phyloP scores from a whole-genome alignment of 2,329 filamentous ascomycete genomes.

The Setomelanomma holmii region DNA sequence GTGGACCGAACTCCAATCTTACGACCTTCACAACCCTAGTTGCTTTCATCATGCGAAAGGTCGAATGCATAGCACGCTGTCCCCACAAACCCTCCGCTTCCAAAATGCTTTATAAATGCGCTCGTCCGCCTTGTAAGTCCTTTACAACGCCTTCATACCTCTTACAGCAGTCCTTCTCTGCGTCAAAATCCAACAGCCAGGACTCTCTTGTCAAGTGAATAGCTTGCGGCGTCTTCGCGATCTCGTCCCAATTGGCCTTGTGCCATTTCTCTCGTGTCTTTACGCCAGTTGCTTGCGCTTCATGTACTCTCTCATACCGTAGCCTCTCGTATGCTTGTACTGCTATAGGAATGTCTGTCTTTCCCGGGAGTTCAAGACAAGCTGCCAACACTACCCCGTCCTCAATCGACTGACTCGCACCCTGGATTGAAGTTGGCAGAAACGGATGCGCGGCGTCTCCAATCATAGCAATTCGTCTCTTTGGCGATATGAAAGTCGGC shows the following conservation, averaged over 20 bases:
- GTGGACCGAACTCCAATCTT: no score
- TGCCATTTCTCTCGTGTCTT: conserved; percentile 41
- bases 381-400: conserved; percentile 48
- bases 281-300: conserved; percentile 37
- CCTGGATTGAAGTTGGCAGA: conserved; percentile 61
- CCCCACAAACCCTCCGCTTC: no score
- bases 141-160: conserved; percentile 31
- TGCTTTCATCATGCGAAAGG: no score
- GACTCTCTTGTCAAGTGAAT: conserved; percentile 39
- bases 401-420: conserved; percentile 62
- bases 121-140: conserved; percentile 13
- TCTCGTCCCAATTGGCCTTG: conserved; percentile 39
- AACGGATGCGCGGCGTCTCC: conserved; percentile 64
- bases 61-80: no score
- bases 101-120: conserved; percentile 21
- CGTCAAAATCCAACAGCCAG: conserved; percentile 42
- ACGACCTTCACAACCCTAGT: no score
- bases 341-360: conserved; percentile 30
- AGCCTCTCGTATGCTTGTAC: conserved; percentile 43
- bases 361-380: conserved; percentile 35
- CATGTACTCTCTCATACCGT: conserved; percentile 37
- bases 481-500: conserved; percentile 59
- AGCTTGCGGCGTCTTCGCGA: conserved; percentile 33
- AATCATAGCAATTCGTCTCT: conserved; percentile 57
- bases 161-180: conserved; percentile 40